A percentile compares a stretch with the other conserved stretches of the same genome.
Conservation (phyloP, 2,329 filamentous ascomycete genomes). For the Lachnellula arida region DNA sequence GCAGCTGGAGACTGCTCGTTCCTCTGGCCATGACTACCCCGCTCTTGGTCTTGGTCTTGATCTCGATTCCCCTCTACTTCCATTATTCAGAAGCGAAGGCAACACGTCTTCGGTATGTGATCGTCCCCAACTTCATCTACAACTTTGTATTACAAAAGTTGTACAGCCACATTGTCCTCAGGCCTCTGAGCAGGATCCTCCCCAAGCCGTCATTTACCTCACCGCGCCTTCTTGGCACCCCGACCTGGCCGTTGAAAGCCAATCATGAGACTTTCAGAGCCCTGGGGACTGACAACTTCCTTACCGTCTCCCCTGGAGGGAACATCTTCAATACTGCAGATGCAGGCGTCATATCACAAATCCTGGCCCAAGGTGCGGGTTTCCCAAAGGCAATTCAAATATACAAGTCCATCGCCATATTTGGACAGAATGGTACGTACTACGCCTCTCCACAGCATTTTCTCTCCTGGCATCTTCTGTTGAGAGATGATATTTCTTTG, state of each 20-base stretch:
- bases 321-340: conserved; percentile 55
- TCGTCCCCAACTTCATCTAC: conserved; percentile 18
- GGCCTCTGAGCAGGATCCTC: conserved; percentile 5
- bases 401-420: conserved; percentile 25
- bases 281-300: conserved; percentile 47
- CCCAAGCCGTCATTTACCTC: conserved; percentile 8
- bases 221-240: conserved; percentile 10
- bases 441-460: neutral
- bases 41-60: neutral
- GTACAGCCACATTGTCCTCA: conserved; percentile 7
- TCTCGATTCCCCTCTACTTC: conserved; percentile 1
- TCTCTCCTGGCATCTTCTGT: neutral
- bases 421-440: conserved; percentile 19
- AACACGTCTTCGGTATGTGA: conserved; percentile 13
- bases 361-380: conserved; percentile 21
- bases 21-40: neutral
- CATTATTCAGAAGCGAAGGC: conserved; percentile 10
- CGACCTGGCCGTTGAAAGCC: conserved; percentile 13
- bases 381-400: conserved; percentile 27
- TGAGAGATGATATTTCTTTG: neutral
- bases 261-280: conserved; percentile 15
- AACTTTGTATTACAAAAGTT: conserved; percentile 7
- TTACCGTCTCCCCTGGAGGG: conserved; percentile 53
- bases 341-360: conserved; percentile 45
- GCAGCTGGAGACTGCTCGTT: too few relatives aligned